phyloP scores from a whole-genome alignment of 2,329 filamentous ascomycete species.

The Fusarium staphyleae region DNA sequence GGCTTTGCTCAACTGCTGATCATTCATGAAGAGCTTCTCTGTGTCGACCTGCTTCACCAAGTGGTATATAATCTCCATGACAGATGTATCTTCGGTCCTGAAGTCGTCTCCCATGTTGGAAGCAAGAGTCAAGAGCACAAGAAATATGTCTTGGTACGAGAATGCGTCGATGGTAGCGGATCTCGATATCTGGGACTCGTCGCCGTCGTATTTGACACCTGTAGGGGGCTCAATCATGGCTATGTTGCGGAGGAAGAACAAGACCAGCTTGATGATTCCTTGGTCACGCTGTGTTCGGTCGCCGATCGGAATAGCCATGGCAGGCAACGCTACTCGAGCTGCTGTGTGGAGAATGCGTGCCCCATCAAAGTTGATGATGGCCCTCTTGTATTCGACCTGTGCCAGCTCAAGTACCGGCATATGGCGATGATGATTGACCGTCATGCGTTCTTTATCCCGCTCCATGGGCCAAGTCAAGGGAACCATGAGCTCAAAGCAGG shows the following conservation, averaged over 20 bases:
- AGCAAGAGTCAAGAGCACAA: constrained; percentile 82
- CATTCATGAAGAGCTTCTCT: constrained; percentile 83
- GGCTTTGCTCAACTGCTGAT: constrained; percentile 71
- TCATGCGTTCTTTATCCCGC: constrained; percentile 79
- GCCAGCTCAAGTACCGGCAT: constrained; percentile 87
- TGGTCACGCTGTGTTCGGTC: constrained; percentile 84
- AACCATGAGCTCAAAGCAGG: constrained; percentile 88
- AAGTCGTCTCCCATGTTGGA: constrained; percentile 97
- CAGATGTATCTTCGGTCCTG: constrained; percentile 82
- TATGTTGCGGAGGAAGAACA: constrained; percentile 90
- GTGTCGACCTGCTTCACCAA: constrained; percentile 88
- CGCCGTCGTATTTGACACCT: constrained; percentile 78
- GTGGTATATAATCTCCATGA: constrained; percentile 93
- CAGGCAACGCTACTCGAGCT: constrained; percentile 81
- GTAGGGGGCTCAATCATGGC: constrained; percentile 81
- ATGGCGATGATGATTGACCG: constrained; percentile 90
- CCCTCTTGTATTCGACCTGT: constrained; percentile 88
- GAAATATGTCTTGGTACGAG: constrained; percentile 87
- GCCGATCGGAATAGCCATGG: constrained; percentile 79
- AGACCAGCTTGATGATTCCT: constrained; percentile 86
- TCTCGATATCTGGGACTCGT: constrained; percentile 87
- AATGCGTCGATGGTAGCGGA: constrained; percentile 90
- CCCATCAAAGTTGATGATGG: constrained; percentile 83
- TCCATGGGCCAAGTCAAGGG: constrained; percentile 95
- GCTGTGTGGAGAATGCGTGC: constrained; percentile 80